phyloP scores from a whole-genome alignment of 805 yeast species.

The Candida ponderosae region DNA sequence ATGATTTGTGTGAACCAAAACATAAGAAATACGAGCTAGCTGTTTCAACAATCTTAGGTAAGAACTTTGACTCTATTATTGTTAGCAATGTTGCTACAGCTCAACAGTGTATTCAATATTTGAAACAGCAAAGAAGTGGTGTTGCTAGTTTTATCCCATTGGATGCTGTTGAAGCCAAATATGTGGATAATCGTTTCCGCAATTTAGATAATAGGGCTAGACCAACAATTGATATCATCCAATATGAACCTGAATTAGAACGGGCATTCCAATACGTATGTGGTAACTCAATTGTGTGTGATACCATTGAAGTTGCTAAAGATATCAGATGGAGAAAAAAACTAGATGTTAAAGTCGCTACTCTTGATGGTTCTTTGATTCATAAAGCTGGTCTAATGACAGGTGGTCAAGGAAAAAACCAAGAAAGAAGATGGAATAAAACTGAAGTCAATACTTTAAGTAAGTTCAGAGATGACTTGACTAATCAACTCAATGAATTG shows the following conservation, averaged over 20 bases:
- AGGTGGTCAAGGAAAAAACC: slow-evolving; percentile 63
- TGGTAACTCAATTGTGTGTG: slow-evolving; percentile 74
- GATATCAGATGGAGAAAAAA: slow-evolving; percentile 59
- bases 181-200: slow-evolving; percentile 48
- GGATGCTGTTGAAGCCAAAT: slow-evolving; percentile 57
- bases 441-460: slow-evolving; percentile 50
- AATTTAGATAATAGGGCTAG: slow-evolving; percentile 44
- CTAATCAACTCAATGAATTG: slow-evolving; percentile 34
- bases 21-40: slow-evolving; percentile 69
- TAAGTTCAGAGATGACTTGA: slow-evolving; percentile 40
- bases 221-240: slow-evolving; percentile 69
- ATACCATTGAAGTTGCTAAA: slow-evolving; percentile 60
- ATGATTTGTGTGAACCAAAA: slow-evolving; percentile 72
- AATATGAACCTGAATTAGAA: slow-evolving; percentile 59
- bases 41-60: slow-evolving; percentile 69
- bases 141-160: slow-evolving; percentile 83
- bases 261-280: slow-evolving; percentile 76
- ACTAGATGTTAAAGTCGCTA: slow-evolving; percentile 59
- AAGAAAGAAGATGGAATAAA: slow-evolving; percentile 65
- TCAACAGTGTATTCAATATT: slow-evolving; percentile 64
- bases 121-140: slow-evolving; percentile 83
- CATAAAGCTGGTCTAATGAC: slow-evolving; percentile 88
- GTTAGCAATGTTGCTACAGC: slow-evolving; percentile 71
- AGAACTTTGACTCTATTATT: slow-evolving; percentile 71
- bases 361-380: slow-evolving; percentile 78